These are phyloP conservation scores for Prosopis cineraria DNA, from an alignment of 306 rosid species.

Conservation along the genomic window DNA sequence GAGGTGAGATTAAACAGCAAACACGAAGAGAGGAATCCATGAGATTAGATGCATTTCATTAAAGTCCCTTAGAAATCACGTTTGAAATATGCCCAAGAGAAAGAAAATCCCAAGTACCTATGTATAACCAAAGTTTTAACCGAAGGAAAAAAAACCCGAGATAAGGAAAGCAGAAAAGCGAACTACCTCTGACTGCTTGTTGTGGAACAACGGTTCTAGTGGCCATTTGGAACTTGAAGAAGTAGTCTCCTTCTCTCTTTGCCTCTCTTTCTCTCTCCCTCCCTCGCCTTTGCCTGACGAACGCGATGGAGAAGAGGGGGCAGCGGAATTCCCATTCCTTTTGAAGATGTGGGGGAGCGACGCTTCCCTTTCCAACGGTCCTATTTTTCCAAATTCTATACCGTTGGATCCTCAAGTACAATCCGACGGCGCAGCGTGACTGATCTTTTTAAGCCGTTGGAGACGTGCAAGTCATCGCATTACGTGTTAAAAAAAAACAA, in stretches of 20 bases:
- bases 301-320: not conserved
- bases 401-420: constrained; percentile 5
- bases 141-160: not conserved
- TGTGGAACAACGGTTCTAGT: constrained; percentile 2
- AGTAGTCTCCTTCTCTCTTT: not conserved
- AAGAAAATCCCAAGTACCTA: not conserved
- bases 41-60: not conserved
- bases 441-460: constrained; percentile 1
- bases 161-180: not conserved
- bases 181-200: not conserved
- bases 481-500: not conserved
- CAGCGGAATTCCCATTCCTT: not conserved
- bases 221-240: not conserved
- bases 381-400: not conserved
- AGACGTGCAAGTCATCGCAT: not conserved
- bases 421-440: not conserved
- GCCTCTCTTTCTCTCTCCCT: not conserved
- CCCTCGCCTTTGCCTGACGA: not conserved
- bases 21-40: not conserved
- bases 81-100: not conserved
- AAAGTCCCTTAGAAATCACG: not conserved
- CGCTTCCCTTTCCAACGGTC: constrained; percentile 23
- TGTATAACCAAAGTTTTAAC: not conserved
- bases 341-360: not conserved
- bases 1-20: too few relatives aligned